Base-by-base conservation (phyloP, 169 alveolate genomes). In the Theileria sp. region DNA sequence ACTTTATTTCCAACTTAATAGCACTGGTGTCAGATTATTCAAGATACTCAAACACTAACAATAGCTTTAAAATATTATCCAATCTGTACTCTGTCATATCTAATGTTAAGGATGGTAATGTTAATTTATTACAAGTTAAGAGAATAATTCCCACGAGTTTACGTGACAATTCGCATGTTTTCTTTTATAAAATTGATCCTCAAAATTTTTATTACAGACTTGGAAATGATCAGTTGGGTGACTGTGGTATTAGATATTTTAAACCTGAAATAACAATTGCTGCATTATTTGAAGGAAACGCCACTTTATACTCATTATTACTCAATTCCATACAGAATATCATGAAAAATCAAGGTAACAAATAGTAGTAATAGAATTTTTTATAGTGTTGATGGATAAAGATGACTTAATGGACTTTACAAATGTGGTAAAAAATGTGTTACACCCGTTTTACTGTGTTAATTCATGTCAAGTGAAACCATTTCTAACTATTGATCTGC, bases 401-500 rank as follows among this genome's bases (percentile, higher is more conserved):
- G 26, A 6, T 3, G 72, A 19, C 26, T 64, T 32, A 26, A 7
- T 23, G 38, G n/a, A 19, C 17, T 44, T 2, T 44, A 2, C 8
- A 44, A 23, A 4, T 8, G 25, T 64, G 38, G 34, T 74, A 3
- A 17, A 23, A 17, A 17, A 54, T 3, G 25, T 74, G 15, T n/a
- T 74, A 26, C 72, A 74, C 7, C 80, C 80, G 0, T 61, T 74
- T 34, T 74, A 74, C 58, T 36, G 68, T n/a, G 19, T 30, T 26
- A 44, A 21, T 6, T 51, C 26, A 28, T n/a, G 10, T 13, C 32
- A 30, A 0, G 6, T 25, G 28, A 60, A 62, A 54, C 51, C 77
- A 6, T 36, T 36, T 26, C 17, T 74, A 13, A 19, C 30, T 3
- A 26, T 58, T 21, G 80, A 74, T 36, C 8, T 74, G 17, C 10